Base-by-base conservation (phyloP, 257 asterid genomes). In the Salvia rosmarinus region DNA sequence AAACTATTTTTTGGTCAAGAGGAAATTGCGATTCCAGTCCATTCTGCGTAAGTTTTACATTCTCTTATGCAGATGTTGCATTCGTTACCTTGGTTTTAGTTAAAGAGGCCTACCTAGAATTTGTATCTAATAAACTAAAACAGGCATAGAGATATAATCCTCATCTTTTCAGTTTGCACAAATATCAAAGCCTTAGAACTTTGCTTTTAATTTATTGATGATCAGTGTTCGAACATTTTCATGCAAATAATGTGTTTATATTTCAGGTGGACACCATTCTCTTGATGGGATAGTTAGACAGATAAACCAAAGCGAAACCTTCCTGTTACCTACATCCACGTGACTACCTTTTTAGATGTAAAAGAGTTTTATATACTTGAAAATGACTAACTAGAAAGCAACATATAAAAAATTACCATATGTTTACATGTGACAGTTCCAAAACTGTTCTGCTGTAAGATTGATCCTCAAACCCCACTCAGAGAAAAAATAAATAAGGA, bases 21-120 rank as follows among this genome's bases (percentile, higher is more conserved):
- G 79, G 98, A 91, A 82, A 91, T 95, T 4, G 98, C 99, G 57
- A 95, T 95, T 78, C 99, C 98, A 23, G 99, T 95, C 49, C 99
- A 95, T 67, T 87, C 99, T 30, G 69, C 88, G 99, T 95, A 71
- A 40, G 96, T 79, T 59, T 59, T 54, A 2, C 39, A 25, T 61
- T 68, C n/a, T 59, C 40, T 59, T 67, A 8, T 61, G 77, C 46
- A 40, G 30, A 21, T 74, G 54, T 61, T 54, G 32, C 60, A 40
- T 21, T 54, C 65, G 34, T 52, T 47, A 11, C 32, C 67, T 69
- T 34, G 54, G 42, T 58, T 61, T 56, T 25, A 32, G 43, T 60
- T 69, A 14, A 50, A 42, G 54, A 17, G 73, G 65, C 46, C 13
- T 23, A 20, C 54, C 17, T 46, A 43, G 20, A 11, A 10, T 60